Evolutionary conservation across 768 basidiomycete genomes (phyloP).

Genomic region (Tephrocybe rancida): DNA sequence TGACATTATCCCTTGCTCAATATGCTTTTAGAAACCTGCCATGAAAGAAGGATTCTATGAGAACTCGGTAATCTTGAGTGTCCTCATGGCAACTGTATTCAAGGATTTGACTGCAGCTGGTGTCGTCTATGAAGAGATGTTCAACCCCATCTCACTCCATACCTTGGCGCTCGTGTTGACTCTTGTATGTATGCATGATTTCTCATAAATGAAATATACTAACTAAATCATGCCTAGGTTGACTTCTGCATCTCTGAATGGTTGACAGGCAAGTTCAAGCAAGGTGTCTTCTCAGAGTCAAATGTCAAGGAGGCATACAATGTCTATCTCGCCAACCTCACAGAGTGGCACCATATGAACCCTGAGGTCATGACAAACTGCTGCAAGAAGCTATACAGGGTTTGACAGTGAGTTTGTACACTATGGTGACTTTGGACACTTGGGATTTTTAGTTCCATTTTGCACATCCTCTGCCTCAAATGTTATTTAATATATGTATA

Average conservation of each 20-base stretch:
- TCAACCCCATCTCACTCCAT: conserved; percentile 16
- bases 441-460: too few relatives aligned
- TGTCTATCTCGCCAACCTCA: background rate
- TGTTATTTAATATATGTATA: too few relatives aligned
- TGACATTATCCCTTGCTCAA: background rate
- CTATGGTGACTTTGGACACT: background rate
- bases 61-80: background rate
- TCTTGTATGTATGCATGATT: background rate
- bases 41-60: background rate
- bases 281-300: background rate
- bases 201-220: background rate
- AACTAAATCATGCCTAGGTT: background rate
- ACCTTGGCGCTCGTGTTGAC: conserved; percentile 3
- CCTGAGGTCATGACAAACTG: conserved; percentile 1
- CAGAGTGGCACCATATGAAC: conserved; percentile 2
- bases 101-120: conserved; percentile 5
- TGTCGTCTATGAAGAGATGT: background rate
- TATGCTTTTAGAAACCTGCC: background rate
- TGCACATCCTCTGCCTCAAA: too few relatives aligned
- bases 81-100: conserved; percentile 5
- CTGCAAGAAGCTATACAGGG: background rate
- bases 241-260: conserved; percentile 5
- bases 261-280: background rate
- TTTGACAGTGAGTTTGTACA: background rate
- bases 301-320: background rate